A percentile compares a stretch with the other conserved stretches of the same genome.
Conservation (phyloP, 805 yeast species). For the Ogataea paradorogensis region DNA sequence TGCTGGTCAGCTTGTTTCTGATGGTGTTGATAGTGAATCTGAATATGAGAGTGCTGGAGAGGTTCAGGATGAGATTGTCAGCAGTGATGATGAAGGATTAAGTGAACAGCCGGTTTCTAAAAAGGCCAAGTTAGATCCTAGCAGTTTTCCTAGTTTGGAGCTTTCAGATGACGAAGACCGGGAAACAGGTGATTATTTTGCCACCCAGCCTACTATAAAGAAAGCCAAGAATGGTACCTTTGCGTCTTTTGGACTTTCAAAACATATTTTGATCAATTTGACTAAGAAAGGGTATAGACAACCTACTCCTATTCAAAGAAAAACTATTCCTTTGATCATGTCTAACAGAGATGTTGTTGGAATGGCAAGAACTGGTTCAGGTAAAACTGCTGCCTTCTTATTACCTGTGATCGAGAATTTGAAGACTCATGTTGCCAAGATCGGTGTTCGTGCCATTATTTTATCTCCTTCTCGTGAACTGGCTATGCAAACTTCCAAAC, state of each 20-base stretch:
- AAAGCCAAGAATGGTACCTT: conserved; percentile 78
- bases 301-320: conserved; percentile 98
- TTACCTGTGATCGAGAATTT: conserved; percentile 86
- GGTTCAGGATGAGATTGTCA: conserved; percentile 52
- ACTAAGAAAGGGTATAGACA: conserved; percentile 83
- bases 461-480: conserved; percentile 95
- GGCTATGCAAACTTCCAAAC: conserved; percentile 88
- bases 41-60: conserved; percentile 30
- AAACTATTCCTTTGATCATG: conserved; percentile 86
- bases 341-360: conserved; percentile 94
- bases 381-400: conserved; percentile 96
- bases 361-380: conserved; percentile 99
- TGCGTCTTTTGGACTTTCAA: conserved; percentile 86
- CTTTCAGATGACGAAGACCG: conserved; percentile 41
- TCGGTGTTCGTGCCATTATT: conserved; percentile 85
- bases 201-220: conserved; percentile 39
- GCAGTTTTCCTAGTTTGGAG: conserved; percentile 40
- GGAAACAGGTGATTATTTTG: conserved; percentile 43
- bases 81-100: conserved; percentile 43
- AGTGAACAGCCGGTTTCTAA: conserved; percentile 31
- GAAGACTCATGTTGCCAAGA: conserved; percentile 78
- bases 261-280: conserved; percentile 64
- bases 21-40: conserved; percentile 24
- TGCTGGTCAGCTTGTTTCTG: conserved; percentile 55
- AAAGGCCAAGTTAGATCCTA: conserved; percentile 27